Evolutionary conservation across 2,329 filamentous ascomycete genomes (phyloP), one percentile per base, ranked within the genome.

Genomic region (Erysiphe pulchra): DNA sequence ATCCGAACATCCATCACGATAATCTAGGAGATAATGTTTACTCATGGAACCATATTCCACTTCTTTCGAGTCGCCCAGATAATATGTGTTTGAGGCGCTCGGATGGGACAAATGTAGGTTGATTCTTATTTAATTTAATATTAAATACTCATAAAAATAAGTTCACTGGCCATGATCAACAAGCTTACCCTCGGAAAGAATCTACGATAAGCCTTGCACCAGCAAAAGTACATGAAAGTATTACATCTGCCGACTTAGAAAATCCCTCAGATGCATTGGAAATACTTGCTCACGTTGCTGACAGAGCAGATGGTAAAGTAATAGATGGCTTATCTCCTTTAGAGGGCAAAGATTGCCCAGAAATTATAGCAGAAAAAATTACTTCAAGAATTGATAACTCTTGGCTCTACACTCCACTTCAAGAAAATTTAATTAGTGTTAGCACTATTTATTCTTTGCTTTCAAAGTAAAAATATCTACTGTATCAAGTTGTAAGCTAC

Each of bases 241-340:
- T 58, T 24, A 53, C 55, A 40, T 55, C 56, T 7, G 54, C 50
- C 33, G 53, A 57, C 40, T 45, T 58, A 7, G 55, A 58, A 45
- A 57, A 58, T 45, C 56, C 56, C 14, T 56, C 56, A 8, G 56
- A 58, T 45, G 56, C 56, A 4, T 48, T 58, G 3, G 55, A 57
- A 32, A 58, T 58, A 16, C 43, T 58, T 44, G 55, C 56, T 13
- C 55, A 55, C 42, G 55, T 57, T 18, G 55, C 55, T 36, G 55
- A 58, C 47, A 46, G 52, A 44, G 54, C 52, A 11, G 55, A 56
- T n/a, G 53, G 55, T 40, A 53, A 50, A 5, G 54, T 34, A 34
- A 8, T n/a, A 11, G 33, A 13, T 34, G 33, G 33, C 13, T 11
- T 34, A 34, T 13, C 12, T 11, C 33, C 33, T 5, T 2, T 4